Evolutionary conservation across 2,329 filamentous ascomycete species (phyloP).

Genomic region (Septoria petroselini): DNA sequence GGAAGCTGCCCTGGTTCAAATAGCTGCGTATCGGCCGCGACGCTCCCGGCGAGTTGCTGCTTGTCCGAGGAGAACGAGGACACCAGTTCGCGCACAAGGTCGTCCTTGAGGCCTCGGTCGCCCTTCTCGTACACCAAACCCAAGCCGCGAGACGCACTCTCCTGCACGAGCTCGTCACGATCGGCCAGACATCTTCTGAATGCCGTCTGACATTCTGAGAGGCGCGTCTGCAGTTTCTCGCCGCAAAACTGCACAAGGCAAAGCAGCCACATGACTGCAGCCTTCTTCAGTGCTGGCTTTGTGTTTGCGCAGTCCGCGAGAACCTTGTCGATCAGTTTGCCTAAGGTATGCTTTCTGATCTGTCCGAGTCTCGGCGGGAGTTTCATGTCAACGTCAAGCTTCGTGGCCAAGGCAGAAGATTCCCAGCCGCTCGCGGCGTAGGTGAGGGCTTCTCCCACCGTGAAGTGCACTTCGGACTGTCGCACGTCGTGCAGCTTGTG

Average conservation of each 20-base stretch:
- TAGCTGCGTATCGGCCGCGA: constrained; percentile 85
- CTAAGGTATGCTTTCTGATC: constrained; percentile 43
- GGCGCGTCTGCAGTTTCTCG: constrained; percentile 69
- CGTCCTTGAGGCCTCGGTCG: constrained; percentile 72
- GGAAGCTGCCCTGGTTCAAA: constrained; percentile 89
- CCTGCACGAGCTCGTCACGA: constrained; percentile 90
- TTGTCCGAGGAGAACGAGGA: constrained; percentile 77
- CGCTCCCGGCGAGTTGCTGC: constrained; percentile 67
- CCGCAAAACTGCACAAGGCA: constrained; percentile 89
- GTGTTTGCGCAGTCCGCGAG: constrained; percentile 75
- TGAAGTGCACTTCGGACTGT: constrained; percentile 83
- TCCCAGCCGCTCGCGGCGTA: constrained; percentile 77
- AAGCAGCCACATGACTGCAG: constrained; percentile 92
- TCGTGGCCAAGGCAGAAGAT: constrained; percentile 71
- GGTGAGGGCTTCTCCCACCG: constrained; percentile 82
- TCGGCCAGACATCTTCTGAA: constrained; percentile 87
- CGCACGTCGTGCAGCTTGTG: constrained; percentile 79
- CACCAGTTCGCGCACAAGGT: constrained; percentile 82
- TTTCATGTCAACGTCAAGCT: constrained; percentile 67
- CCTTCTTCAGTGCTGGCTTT: constrained; percentile 85
- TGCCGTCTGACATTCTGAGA: constrained; percentile 76
- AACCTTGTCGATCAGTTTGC: constrained; percentile 65
- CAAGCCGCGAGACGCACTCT: constrained; percentile 86
- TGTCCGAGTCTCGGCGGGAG: constrained; percentile 36
- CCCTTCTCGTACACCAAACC: constrained; percentile 94